phyloP scores from a whole-genome alignment of 345 rosid species.

The Cardamine resedifolia region DNA sequence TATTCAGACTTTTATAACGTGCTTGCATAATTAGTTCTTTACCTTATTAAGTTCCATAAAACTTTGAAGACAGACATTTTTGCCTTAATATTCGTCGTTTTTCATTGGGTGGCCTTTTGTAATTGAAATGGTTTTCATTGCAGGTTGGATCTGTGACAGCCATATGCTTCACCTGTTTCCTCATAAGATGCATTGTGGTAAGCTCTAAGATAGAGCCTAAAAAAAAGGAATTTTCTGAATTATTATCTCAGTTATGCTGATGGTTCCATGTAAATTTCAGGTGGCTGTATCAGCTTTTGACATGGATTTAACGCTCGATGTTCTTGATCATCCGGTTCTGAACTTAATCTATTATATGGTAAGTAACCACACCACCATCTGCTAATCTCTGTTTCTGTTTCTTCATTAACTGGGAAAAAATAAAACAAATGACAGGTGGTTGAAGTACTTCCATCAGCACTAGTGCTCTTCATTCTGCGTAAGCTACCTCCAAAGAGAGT shows the following conservation, averaged over 20 bases:
- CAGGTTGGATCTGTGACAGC: conserved; percentile 99
- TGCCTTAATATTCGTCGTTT: background rate
- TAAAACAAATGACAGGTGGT: conserved; percentile 59
- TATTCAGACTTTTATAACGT: conserved; percentile 29
- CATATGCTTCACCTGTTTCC: conserved; percentile 94
- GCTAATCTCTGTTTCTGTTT: background rate
- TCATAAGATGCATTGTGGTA: conserved; percentile 91
- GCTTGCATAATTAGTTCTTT: background rate
- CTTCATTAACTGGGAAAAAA: background rate
- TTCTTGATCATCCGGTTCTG: conserved; percentile 86
- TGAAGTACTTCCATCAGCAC: conserved; percentile 95
- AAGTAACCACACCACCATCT: conserved; percentile 2
- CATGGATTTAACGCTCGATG: conserved; percentile 72
- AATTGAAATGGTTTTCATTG: conserved; percentile 21
- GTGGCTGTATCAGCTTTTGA: conserved; percentile 82
- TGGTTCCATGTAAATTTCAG: conserved; percentile 39
- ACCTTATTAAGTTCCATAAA: conserved; percentile 3
- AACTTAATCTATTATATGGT: conserved; percentile 94
- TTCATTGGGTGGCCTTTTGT: background rate
- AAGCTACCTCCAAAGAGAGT: conserved; percentile 94
- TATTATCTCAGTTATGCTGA: background rate
- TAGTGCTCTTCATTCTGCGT: conserved; percentile 85
- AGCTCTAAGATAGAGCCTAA: conserved; percentile 28
- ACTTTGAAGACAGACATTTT: background rate
- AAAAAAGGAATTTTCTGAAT: too few species aligned